Evolutionary conservation across 352 stramenopile genomes (phyloP).

Genomic region (Phytopythium helicoides): DNA sequence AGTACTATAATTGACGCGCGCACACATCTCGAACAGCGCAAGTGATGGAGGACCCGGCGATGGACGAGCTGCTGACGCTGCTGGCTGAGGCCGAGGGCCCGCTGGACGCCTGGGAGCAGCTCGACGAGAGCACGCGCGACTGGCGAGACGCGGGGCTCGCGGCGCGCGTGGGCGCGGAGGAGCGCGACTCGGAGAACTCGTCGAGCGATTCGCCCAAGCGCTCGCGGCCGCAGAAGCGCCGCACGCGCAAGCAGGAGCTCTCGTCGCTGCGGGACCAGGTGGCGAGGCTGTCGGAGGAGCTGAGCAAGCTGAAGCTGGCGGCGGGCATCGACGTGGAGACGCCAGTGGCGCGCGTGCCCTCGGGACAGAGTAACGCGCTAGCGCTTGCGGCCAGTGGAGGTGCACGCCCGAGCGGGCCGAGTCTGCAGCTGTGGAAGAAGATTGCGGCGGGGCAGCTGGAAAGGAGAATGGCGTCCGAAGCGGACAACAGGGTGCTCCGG

Average conservation of each 20-base stretch:
- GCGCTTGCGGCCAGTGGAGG: not conserved
- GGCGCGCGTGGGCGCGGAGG: too few species aligned
- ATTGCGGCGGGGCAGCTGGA: not conserved
- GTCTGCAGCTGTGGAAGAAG: not conserved
- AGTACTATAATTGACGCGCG: too few species aligned
- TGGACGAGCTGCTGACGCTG: constrained; percentile 28
- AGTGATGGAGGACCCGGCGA: constrained; percentile 18
- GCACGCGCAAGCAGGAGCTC: not conserved
- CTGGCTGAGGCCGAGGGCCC: constrained; percentile 16
- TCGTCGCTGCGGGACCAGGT: not conserved
- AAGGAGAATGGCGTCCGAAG: not conserved
- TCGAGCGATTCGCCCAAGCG: too few species aligned
- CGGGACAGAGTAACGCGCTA: not conserved
- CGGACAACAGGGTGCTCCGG: not conserved
- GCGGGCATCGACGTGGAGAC: not conserved
- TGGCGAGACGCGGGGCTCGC: too few species aligned
- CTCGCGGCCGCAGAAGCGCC: not conserved
- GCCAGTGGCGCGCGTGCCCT: not conserved
- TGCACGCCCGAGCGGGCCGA: not conserved
- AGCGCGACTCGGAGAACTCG: too few species aligned
- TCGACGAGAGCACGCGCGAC: too few species aligned
- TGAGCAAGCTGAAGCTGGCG: constrained; percentile 1
- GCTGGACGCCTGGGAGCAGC: constrained; percentile 7
- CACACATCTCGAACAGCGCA: too few species aligned
- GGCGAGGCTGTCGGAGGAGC: not conserved